These are phyloP conservation scores for Cladosporium sphaerospermum DNA, from an alignment of 2,329 filamentous ascomycete genomes.

Conservation along the genomic window DNA sequence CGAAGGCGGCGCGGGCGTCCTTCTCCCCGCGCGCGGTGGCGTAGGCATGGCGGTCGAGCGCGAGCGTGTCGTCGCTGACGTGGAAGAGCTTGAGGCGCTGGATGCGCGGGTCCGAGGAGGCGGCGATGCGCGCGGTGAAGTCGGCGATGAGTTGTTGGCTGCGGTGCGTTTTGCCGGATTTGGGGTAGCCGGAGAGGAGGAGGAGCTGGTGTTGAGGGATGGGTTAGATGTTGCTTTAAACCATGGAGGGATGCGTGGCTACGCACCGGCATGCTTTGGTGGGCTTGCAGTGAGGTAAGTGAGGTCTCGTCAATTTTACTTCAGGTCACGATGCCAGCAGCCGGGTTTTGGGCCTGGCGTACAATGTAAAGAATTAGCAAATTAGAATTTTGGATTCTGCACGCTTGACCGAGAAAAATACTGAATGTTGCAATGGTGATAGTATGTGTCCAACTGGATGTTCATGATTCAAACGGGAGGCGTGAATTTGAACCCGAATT, in stretches of 20 bases:
- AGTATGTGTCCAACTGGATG: too few relatives aligned
- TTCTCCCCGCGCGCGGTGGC: constrained; percentile 74
- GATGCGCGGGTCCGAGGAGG: constrained; percentile 41
- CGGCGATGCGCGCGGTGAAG: constrained; percentile 53
- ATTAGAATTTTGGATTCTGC: too few relatives aligned
- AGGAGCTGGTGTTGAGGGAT: constrained; percentile 43
- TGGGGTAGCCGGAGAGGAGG: constrained; percentile 57
- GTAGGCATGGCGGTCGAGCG: constrained; percentile 65
- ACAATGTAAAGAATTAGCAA: too few relatives aligned
- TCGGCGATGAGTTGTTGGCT: constrained; percentile 58
- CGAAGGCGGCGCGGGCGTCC: constrained; percentile 69
- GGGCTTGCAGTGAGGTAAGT: constrained; percentile 3
- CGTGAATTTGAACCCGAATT: too few relatives aligned
- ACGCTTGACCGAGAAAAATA: too few relatives aligned
- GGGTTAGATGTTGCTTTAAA: background rate
- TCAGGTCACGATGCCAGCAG: background rate
- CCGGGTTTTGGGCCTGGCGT: too few relatives aligned
- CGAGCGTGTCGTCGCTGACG: constrained; percentile 66
- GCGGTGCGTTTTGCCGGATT: constrained; percentile 57
- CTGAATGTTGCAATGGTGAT: too few relatives aligned
- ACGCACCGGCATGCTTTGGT: constrained; percentile 10
- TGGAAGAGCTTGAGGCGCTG: constrained; percentile 61
- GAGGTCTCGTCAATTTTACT: constrained; percentile 9
- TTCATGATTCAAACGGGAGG: too few relatives aligned
- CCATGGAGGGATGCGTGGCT: background rate